Evolutionary conservation across 73 alveolate genomes (phyloP).

Genomic region (Paramecium pentaurelia): DNA sequence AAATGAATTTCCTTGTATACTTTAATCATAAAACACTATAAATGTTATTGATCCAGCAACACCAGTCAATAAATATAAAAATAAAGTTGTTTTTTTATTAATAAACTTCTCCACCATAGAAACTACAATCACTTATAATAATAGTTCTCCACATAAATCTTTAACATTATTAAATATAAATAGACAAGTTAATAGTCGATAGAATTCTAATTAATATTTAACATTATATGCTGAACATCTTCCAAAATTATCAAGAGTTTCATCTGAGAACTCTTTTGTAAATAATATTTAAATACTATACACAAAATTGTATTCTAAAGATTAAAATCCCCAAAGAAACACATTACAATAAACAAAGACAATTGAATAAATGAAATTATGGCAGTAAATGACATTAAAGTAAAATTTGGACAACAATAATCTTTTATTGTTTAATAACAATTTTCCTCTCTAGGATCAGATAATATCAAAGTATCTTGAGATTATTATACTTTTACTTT

Average conservation of each 20-base stretch:
- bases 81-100: not conserved
- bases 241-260: not conserved
- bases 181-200: not conserved
- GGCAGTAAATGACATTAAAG: not conserved
- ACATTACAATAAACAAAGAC: not conserved
- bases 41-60: not conserved
- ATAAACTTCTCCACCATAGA: not conserved
- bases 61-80: not conserved
- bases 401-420: constrained; percentile 16
- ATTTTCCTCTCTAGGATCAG: constrained; percentile 36
- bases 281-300: not conserved
- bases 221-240: not conserved
- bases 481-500: not conserved
- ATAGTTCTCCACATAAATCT: not conserved
- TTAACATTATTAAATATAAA: not conserved
- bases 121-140: not conserved
- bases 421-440: not conserved
- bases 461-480: not conserved
- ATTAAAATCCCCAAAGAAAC: not conserved
- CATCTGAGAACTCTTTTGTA: not conserved
- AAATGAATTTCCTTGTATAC: not conserved
- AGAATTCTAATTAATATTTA: not conserved
- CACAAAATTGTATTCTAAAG: not conserved
- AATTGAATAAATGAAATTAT: not conserved
- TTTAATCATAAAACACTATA: not conserved